phyloP scores from a whole-genome alignment of 169 alveolate genomes.

The Neospora caninum region DNA sequence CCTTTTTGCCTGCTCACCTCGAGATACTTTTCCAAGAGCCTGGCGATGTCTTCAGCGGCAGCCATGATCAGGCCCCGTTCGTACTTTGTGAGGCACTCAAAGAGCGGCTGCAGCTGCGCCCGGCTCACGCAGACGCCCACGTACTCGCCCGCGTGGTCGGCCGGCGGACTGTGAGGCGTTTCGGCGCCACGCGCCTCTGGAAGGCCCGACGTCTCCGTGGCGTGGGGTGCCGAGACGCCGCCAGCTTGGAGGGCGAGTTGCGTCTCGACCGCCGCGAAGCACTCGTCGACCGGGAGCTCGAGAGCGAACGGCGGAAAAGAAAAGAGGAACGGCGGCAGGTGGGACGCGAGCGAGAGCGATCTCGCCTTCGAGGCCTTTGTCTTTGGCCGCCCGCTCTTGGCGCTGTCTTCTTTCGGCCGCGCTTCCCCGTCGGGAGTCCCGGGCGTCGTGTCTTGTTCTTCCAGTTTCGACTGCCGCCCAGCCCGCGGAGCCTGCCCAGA shows the following conservation, averaged over 20 bases:
- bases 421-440: not conserved
- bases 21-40: slow-evolving; percentile 21
- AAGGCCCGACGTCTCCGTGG: not conserved
- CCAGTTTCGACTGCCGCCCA: not conserved
- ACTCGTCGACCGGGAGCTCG: slow-evolving; percentile 27
- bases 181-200: not conserved
- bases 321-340: not conserved
- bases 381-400: not conserved
- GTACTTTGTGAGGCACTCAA: slow-evolving; percentile 8
- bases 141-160: not conserved
- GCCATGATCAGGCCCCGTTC: slow-evolving; percentile 47
- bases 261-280: slow-evolving; percentile 32
- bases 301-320: slow-evolving; percentile 28
- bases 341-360: not conserved
- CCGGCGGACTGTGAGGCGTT: not conserved
- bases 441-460: not conserved
- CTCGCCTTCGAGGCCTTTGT: not conserved
- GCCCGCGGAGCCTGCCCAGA: not conserved
- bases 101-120: slow-evolving; percentile 26
- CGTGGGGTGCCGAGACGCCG: not conserved
- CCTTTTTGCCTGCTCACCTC: slow-evolving; percentile 4
- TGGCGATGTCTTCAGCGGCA: slow-evolving; percentile 26
- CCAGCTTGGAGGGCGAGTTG: slow-evolving; percentile 24
- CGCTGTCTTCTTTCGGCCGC: not conserved
- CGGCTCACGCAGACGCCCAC: slow-evolving; percentile 32